phyloP scores from a whole-genome alignment of 208 protist genomes.

The Leishmania amazonensis region DNA sequence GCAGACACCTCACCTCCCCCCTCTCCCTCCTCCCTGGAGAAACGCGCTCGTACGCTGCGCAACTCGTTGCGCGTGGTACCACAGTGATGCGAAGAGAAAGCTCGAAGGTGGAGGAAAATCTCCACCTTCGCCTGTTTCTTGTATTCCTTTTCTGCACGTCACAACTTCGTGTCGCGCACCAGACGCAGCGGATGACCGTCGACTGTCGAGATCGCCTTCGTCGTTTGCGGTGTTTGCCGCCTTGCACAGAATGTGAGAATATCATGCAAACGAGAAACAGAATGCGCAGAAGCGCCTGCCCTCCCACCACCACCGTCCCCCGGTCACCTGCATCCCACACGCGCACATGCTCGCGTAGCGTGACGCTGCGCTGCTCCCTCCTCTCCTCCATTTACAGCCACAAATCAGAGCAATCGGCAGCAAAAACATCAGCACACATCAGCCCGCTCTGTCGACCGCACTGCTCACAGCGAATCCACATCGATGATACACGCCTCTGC shows the following conservation, averaged over 20 bases:
- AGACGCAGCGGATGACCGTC: neutral
- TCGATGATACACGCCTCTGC: neutral
- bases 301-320: neutral
- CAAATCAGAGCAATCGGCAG: neutral
- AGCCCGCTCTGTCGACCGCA: neutral
- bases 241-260: neutral
- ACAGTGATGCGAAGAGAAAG: neutral
- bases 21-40: neutral
- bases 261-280: neutral
- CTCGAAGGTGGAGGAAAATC: neutral
- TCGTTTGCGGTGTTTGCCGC: neutral
- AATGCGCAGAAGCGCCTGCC: neutral
- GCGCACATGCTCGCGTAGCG: neutral
- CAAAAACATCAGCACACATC: neutral
- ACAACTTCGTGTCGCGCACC: neutral
- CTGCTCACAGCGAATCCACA: constrained; percentile 3
- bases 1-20: neutral
- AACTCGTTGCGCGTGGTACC: neutral
- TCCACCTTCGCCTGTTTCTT: neutral
- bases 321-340: neutral
- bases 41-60: neutral
- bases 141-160: neutral
- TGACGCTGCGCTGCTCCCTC: neutral
- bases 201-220: neutral
- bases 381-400: neutral